Base-by-base conservation (phyloP, 2,329 filamentous ascomycete genomes). In the Diaporthe ilicicola region DNA sequence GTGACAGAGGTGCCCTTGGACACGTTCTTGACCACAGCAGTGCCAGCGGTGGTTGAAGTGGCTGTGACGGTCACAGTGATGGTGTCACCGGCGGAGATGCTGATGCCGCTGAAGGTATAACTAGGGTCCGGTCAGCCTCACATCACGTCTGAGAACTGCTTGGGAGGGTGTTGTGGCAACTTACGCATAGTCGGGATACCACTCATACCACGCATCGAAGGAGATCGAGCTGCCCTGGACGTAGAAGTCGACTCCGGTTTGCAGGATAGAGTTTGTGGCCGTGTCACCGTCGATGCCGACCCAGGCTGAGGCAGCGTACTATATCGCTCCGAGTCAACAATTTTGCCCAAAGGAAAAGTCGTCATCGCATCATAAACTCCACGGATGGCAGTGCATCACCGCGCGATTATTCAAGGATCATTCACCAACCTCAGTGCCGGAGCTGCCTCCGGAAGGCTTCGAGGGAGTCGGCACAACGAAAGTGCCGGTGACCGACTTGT, bases 261-360 rank as follows among this genome's bases (percentile, higher is more conserved):
- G 88, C 2, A 90, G 78, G 62, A 89, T 88, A 4, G 86, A 85
- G 3, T 80, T 82, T 6, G 75, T 75, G 76, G 86, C 89, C 4
- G 86, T 88, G 74, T 89, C 86, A 5, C 88, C 88, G 69, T 90
- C 88, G 62, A 90, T 90, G 15, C 88, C 88, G 5, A 90, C 88
- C 88, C 88, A 90, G 4, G 86, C 87, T 3, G 85, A 84, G 19
- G 84, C 85, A 55, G 84, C 83, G 72, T 86, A 84, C 48, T 81
- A 29, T 10, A 22, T 44, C 27, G 3, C 8, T 17, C 2, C 29
- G 13, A 70, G 53, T 70, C 13, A 70, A 27, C 15, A 27, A 29
- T 24, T 8, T 13, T 17, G 12, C 3, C 37, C 17, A 19, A 34
- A 12, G 24, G 12, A 34, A 12, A 24, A 9, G 1, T 4, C 1